These are phyloP conservation scores for Trypanosoma vivax DNA, from an alignment of 208 protist species.

Conservation along the genomic window DNA sequence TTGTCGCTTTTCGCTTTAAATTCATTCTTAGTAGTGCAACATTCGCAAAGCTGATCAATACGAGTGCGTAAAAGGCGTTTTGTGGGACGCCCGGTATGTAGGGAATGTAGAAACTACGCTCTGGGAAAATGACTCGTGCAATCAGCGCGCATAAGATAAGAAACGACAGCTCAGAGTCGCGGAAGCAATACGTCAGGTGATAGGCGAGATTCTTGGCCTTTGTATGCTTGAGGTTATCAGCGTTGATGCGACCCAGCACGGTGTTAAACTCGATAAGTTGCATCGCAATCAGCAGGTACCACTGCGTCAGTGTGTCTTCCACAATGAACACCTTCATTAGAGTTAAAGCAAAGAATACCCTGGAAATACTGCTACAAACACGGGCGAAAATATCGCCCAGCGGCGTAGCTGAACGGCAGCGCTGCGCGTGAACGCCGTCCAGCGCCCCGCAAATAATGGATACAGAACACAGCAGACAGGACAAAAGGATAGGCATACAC, in stretches of 20 bases:
- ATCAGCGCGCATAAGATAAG: slow-evolving; percentile 60
- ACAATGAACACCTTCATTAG: slow-evolving; percentile 72
- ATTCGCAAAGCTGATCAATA: slow-evolving; percentile 58
- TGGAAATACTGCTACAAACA: slow-evolving; percentile 64
- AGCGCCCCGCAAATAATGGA: slow-evolving; percentile 63
- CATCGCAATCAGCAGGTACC: slow-evolving; percentile 68
- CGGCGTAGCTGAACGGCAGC: slow-evolving; percentile 62
- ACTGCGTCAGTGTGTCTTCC: slow-evolving; percentile 47
- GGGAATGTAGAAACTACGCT: background rate
- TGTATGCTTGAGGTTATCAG: slow-evolving; percentile 61
- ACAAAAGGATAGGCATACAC: slow-evolving; percentile 59
- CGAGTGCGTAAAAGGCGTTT: slow-evolving; percentile 36
- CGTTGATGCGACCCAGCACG: slow-evolving; percentile 78
- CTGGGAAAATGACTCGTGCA: slow-evolving; percentile 39
- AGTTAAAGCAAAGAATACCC: slow-evolving; percentile 78
- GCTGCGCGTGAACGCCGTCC: slow-evolving; percentile 80
- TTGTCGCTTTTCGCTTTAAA: slow-evolving; percentile 52
- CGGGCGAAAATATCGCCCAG: slow-evolving; percentile 87
- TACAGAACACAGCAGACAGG: slow-evolving; percentile 51
- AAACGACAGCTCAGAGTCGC: slow-evolving; percentile 73
- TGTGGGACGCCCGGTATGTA: slow-evolving; percentile 12
- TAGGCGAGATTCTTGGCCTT: slow-evolving; percentile 78
- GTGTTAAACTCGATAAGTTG: slow-evolving; percentile 84
- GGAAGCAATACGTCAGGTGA: slow-evolving; percentile 68
- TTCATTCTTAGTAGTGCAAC: slow-evolving; percentile 61